Conservation (phyloP, 129 eudicot genomes). For the Tagetes erecta region DNA sequence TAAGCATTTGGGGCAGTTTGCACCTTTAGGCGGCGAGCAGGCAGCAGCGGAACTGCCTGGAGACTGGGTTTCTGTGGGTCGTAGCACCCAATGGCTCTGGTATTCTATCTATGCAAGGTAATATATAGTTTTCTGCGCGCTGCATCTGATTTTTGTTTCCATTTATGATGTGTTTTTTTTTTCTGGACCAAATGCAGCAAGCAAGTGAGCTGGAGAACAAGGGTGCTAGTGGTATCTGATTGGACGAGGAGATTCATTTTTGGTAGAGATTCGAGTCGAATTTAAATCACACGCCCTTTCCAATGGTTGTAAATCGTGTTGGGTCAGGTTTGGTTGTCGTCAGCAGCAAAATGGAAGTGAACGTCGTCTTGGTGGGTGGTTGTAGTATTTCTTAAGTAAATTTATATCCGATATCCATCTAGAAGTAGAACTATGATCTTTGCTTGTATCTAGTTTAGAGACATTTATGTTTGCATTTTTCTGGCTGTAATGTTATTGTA, state of each 20-base stretch:
- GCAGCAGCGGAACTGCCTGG: slow-evolving; percentile 95
- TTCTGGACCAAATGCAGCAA: slow-evolving; percentile 49
- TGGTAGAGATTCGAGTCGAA: slow-evolving; percentile 92
- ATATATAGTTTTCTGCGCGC: slow-evolving; percentile 2
- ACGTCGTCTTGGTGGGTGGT: background rate
- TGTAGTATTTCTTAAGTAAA: background rate
- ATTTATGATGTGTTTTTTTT: background rate
- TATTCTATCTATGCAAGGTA: slow-evolving; percentile 91
- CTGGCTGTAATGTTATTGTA: background rate
- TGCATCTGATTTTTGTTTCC: background rate
- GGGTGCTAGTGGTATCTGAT: slow-evolving; percentile 68
- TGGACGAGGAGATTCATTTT: slow-evolving; percentile 76
- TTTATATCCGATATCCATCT: background rate
- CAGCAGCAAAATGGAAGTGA: slow-evolving; percentile 20
- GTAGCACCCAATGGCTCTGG: slow-evolving; percentile 96
- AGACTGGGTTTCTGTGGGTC: slow-evolving; percentile 96
- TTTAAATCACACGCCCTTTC: slow-evolving; percentile 31
- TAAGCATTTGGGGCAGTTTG: slow-evolving; percentile 87
- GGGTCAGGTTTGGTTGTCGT: slow-evolving; percentile 7
- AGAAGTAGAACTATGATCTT: background rate
- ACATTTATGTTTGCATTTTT: slow-evolving; percentile 8
- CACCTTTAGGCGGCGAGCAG: slow-evolving; percentile 99
- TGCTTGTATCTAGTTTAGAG: background rate
- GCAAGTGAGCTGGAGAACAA: slow-evolving; percentile 96
- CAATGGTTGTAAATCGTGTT: slow-evolving; percentile 11